Evolutionary conservation across 2,329 filamentous ascomycete species (phyloP).

Genomic region (Akanthomyces uredinophilus): DNA sequence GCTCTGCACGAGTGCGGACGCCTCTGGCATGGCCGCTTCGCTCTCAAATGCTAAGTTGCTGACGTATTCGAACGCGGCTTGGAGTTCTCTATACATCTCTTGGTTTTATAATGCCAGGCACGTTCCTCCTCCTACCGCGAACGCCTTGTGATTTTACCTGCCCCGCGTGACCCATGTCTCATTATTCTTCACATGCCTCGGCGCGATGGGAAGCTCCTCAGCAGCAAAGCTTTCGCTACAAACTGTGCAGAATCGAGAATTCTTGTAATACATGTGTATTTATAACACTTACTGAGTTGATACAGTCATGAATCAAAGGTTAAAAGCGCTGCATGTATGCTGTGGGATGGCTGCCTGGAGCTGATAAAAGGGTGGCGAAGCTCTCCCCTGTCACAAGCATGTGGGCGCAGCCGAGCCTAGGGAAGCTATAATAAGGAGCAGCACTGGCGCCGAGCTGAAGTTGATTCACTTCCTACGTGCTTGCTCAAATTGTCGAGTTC

Average conservation of each 20-base stretch:
- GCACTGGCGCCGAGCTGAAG: not conserved
- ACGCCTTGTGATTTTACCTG: too few species aligned
- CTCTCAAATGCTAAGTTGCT: too few species aligned
- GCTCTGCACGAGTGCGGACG: too few species aligned
- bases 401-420: not conserved
- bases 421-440: not conserved
- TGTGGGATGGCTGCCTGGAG: not conserved
- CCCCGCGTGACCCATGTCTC: not conserved
- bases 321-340: not conserved
- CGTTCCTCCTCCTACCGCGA: too few species aligned
- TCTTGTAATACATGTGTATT: too few species aligned
- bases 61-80: too few species aligned
- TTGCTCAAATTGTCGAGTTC: not conserved
- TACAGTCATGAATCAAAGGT: not conserved
- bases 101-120: too few species aligned
- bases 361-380: not conserved
- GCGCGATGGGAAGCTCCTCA: not conserved
- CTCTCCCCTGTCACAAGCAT: not conserved
- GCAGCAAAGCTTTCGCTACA: too few species aligned
- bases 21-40: too few species aligned
- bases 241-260: too few species aligned
- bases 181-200: conserved; percentile 5
- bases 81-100: too few species aligned
- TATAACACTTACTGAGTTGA: too few species aligned
- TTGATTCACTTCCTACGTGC: not conserved